Evolutionary conservation across 176 grass and related monocot genomes (phyloP).

Genomic region (Rhynchospora breviuscula): DNA sequence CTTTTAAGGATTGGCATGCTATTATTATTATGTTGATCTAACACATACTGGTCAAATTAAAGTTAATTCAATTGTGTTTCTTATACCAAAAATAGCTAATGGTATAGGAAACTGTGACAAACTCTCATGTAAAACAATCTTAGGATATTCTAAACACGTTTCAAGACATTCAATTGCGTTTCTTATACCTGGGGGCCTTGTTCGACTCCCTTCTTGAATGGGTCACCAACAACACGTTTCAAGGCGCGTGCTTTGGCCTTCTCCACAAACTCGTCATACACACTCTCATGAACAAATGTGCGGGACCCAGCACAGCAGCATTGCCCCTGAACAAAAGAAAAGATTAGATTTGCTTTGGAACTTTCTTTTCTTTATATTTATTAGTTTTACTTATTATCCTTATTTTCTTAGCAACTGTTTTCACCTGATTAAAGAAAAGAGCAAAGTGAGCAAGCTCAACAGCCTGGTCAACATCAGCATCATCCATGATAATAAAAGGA

Average conservation of each 20-base stretch:
- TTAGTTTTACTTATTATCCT: not conserved
- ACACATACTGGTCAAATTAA: not conserved
- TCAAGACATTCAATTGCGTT: no score
- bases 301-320: constrained; percentile 95
- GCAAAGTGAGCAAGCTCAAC: constrained; percentile 87
- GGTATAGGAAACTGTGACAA: not conserved
- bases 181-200: constrained; percentile 98
- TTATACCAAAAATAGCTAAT: not conserved
- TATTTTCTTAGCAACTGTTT: not conserved
- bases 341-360: not conserved
- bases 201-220: constrained; percentile 72
- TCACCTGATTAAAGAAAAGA: constrained; percentile 97
- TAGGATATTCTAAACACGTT: not conserved
- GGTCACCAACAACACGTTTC: constrained; percentile 79
- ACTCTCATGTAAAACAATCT: not conserved
- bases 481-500: constrained; percentile 85
- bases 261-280: constrained; percentile 95
- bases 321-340: constrained; percentile 51
- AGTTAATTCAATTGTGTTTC: not conserved
- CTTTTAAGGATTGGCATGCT: not conserved
- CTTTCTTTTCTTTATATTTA: not conserved
- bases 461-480: constrained; percentile 71
- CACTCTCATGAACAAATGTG: constrained; percentile 82
- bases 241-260: constrained; percentile 68
- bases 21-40: not conserved